These are phyloP conservation scores for Dactylonectria macrodidyma DNA, from an alignment of 2,329 filamentous ascomycete species.

Conservation along the genomic window DNA sequence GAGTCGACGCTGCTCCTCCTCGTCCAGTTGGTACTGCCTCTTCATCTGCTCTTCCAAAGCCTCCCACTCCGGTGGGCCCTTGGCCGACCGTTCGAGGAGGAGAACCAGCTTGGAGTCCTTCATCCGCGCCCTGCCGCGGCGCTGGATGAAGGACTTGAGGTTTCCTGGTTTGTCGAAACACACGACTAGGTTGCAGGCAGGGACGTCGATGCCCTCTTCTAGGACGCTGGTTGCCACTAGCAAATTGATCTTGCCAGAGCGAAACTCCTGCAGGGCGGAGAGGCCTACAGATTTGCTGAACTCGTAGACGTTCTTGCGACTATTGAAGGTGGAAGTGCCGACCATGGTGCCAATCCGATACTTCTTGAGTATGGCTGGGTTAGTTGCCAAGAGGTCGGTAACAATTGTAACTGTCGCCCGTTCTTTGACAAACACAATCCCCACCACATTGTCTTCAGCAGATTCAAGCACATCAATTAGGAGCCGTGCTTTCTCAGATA, in stretches of 20 bases:
- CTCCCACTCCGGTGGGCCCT: constrained; percentile 68
- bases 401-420: constrained; percentile 74
- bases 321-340: constrained; percentile 61
- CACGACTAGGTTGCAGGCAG: constrained; percentile 73
- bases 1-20: constrained; percentile 64
- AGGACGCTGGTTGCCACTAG: constrained; percentile 75
- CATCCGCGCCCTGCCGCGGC: constrained; percentile 68
- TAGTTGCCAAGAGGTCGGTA: constrained; percentile 67
- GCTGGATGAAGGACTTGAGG: constrained; percentile 72
- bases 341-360: constrained; percentile 70
- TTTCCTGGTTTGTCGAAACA: constrained; percentile 67
- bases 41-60: constrained; percentile 82
- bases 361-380: constrained; percentile 62
- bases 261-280: constrained; percentile 63
- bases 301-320: constrained; percentile 58
- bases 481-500: constrained; percentile 71
- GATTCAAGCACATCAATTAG: constrained; percentile 68
- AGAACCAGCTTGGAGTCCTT: constrained; percentile 65
- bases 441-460: constrained; percentile 61
- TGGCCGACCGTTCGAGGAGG: constrained; percentile 53
- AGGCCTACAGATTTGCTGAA: constrained; percentile 52
- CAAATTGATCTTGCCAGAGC: constrained; percentile 67
- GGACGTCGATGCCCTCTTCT: constrained; percentile 79
- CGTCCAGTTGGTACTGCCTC: constrained; percentile 75
- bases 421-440: constrained; percentile 79